Base-by-base conservation (phyloP, 768 basidiomycete species). In the Amanita molliuscula region DNA sequence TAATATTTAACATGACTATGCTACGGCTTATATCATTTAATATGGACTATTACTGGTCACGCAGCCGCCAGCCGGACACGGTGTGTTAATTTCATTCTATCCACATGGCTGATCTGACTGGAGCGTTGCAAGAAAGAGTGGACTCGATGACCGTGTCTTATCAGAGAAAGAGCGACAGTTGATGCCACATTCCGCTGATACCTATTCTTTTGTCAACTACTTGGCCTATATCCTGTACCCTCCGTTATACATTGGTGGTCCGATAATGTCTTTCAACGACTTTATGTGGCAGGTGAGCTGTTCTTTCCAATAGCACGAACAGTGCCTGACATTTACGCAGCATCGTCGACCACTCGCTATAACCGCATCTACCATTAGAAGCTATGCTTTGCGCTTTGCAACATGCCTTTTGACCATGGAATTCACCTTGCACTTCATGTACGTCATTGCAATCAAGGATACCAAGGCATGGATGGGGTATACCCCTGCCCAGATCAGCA, bases 1-100 rank as follows among this genome's bases (percentile, higher is more conserved):
- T 98, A 57, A 78, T 71, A 56, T 98, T 95, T 73, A 98, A 98
- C 63, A 92, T 98, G 56, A 92, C 93, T 2, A 94, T 94, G 86
- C 74, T 98, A 36, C 80, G 95, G 28, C 74, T 97, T 11, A 74
- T 99, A 5, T 94, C 93, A 0, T 99, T 92, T 70, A 86, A 82
- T 54, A 81, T 95, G 79, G 96, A 99, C 61, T 84, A 85, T 60
- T 80, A 89, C 57, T 98, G 94, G 94, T 79, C 88, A 4, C 78
- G 71, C 56, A 70, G 63, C 10, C 62, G n/a, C 57, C 65, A 13
- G 43, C 59, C 33, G 6, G 37, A 52, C 26, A 15, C 21, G 43
- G 44, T 52, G 23, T 29, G 37, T 26, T 6, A n/a, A 3, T 9
- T n/a, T 13, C 46, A 10, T 40, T n/a, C 5, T 10, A 16, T 18